Evolutionary conservation across 257 asterid species (phyloP).

Genomic region (Mitragyna speciosa): DNA sequence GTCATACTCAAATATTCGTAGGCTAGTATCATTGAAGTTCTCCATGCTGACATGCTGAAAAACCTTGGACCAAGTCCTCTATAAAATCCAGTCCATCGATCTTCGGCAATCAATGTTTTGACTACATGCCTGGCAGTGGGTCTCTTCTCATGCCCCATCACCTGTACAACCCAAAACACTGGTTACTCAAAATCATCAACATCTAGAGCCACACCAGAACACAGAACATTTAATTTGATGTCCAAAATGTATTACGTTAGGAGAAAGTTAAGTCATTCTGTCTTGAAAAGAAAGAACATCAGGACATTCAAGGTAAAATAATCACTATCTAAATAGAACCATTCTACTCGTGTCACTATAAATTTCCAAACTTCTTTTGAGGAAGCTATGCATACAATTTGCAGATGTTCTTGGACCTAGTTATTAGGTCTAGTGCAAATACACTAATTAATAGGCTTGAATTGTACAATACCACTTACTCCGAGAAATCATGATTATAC

Average conservation of each 20-base stretch:
- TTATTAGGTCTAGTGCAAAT: background rate
- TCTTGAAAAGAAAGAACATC: no score
- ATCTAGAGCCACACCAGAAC: background rate
- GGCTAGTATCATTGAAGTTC: conserved; percentile 97
- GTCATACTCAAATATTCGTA: conserved; percentile 88
- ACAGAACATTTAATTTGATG: background rate
- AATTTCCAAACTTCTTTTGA: background rate
- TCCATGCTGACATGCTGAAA: conserved; percentile 99
- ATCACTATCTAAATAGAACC: background rate
- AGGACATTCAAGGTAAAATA: background rate
- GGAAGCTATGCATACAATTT: background rate
- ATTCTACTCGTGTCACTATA: background rate
- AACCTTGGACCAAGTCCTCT: conserved; percentile 97
- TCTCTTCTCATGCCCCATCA: conserved; percentile 69
- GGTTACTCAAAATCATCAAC: conserved; percentile 9
- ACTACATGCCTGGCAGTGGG: conserved; percentile 77
- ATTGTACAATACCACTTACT: background rate
- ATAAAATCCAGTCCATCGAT: conserved; percentile 92
- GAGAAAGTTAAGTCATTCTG: background rate
- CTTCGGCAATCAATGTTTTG: conserved; percentile 68
- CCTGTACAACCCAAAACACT: conserved; percentile 49
- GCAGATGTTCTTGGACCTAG: background rate
- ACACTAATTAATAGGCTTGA: background rate
- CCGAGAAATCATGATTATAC: background rate
- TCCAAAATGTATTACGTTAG: background rate